Conservation (phyloP, 2,329 filamentous ascomycete species). For the Orbilia ellipsospora region DNA sequence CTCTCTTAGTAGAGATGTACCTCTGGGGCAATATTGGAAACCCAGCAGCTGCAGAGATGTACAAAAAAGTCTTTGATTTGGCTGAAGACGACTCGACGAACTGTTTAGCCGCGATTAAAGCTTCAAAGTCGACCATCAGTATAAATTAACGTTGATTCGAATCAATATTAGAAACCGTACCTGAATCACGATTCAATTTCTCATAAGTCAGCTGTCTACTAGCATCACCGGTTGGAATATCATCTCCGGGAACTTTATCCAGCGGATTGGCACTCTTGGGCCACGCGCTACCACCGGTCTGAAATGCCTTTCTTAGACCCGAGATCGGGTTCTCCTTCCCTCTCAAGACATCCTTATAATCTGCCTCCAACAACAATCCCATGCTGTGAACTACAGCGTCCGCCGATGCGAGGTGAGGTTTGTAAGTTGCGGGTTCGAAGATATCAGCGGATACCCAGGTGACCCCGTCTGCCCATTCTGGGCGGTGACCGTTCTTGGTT, state of each 20-base stretch:
- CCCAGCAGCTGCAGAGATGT: slow-evolving; percentile 87
- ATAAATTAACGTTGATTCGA: not conserved
- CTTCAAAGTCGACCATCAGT: slow-evolving; percentile 64
- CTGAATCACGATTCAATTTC: slow-evolving; percentile 90
- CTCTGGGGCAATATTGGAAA: slow-evolving; percentile 83
- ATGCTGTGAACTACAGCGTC: slow-evolving; percentile 92
- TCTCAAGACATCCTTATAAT: slow-evolving; percentile 92
- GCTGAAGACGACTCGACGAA: slow-evolving; percentile 68
- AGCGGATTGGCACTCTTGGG: slow-evolving; percentile 64
- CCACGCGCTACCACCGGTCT: slow-evolving; percentile 71
- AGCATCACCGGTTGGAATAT: slow-evolving; percentile 68
- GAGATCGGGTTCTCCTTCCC: slow-evolving; percentile 84
- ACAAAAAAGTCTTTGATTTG: slow-evolving; percentile 78
- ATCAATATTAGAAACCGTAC: slow-evolving; percentile 60
- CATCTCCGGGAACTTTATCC: slow-evolving; percentile 73
- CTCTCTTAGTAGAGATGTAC: slow-evolving; percentile 91
- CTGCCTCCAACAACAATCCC: slow-evolving; percentile 94
- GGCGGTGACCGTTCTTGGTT: slow-evolving; percentile 65
- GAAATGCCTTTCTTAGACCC: slow-evolving; percentile 83
- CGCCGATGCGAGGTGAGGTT: slow-evolving; percentile 77
- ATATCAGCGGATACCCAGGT: slow-evolving; percentile 91
- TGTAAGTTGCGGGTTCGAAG: slow-evolving; percentile 82
- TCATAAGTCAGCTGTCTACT: slow-evolving; percentile 79
- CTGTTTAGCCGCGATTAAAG: slow-evolving; percentile 83
- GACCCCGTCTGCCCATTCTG: slow-evolving; percentile 79